These are phyloP conservation scores for Quercus bicolor DNA, from an alignment of 306 rosid species.

Conservation along the genomic window DNA sequence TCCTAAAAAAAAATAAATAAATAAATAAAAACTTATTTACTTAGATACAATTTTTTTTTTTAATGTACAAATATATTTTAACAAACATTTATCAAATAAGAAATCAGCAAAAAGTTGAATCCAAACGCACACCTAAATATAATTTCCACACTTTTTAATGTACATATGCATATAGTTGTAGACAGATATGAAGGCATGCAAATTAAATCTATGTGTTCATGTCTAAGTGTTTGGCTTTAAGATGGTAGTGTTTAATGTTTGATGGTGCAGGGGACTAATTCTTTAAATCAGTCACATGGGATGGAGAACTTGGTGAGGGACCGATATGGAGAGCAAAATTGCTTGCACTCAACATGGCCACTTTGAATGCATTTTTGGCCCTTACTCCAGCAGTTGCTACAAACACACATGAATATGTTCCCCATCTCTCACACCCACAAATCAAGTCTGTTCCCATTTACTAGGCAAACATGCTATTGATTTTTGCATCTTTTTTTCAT, in stretches of 20 bases:
- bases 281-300: slow-evolving; percentile 21
- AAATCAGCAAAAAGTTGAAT: no score
- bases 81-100: no score
- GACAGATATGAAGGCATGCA: no score
- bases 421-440: neutral
- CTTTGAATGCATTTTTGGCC: neutral
- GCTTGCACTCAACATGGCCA: neutral
- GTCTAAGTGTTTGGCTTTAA: neutral
- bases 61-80: no score
- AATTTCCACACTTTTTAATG: no score
- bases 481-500: neutral
- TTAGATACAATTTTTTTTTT: no score
- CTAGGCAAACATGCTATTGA: neutral
- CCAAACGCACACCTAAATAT: no score
- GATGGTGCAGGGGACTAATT: slow-evolving; percentile 23
- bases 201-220: neutral
- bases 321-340: slow-evolving; percentile 3
- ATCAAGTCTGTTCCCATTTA: neutral
- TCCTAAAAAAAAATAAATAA: no score
- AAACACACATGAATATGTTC: neutral
- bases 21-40: no score
- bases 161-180: no score
- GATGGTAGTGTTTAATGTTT: neutral
- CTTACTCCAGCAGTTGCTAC: neutral
- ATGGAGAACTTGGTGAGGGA: slow-evolving; percentile 19